Evolutionary conservation across 176 grass and related monocot species (phyloP), one percentile per base, ranked within the genome.

Genomic region (Calamus simplicifolius): DNA sequence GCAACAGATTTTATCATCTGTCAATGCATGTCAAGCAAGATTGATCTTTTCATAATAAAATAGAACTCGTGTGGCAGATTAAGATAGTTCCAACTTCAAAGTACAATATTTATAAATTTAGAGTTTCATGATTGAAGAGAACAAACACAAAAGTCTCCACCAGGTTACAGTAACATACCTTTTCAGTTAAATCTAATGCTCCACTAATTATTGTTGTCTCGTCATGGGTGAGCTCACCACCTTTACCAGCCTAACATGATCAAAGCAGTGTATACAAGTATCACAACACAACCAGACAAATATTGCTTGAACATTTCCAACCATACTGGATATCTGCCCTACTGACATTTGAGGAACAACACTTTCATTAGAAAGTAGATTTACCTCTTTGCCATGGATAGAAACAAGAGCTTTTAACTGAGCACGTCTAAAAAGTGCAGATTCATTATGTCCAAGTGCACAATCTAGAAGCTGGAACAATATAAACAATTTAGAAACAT

Each of bases 201-300:
- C 94, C 94, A 62, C 94, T 99, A 77, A 99, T 99, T 69, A 99
- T 99, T 76, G 94, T 99, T 63, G 94, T 99, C 76, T 99, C 94
- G 53, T 99, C 94, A 74, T 93, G 94, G 31, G 94, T 99, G 72
- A 99, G 87, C 63, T 99, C 94, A 58, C 94, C 94, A 69, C 94
- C 94, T 79, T 99, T 99, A 27, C 94, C 94, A 71, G 85, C 94
- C 94, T 99, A 58, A 72, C 74, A 85, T 21, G 8, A 63, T 66
- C 88, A 56, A 75, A 62, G 18, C 50, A 56, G 14, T 52, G 19
- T 38, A 16, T 52, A 17, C 49, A 12, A 58, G 56, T 57, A 43
- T 43, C 35, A 43, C 35, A 43, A 7, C 12, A 43, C 8, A 43
- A 43, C 35, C 35, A 43, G 8, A 13, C 2, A 43, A 43, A 43